Conservation (phyloP, 768 basidiomycete species). For the Coprinopsis marcescibilis region DNA sequence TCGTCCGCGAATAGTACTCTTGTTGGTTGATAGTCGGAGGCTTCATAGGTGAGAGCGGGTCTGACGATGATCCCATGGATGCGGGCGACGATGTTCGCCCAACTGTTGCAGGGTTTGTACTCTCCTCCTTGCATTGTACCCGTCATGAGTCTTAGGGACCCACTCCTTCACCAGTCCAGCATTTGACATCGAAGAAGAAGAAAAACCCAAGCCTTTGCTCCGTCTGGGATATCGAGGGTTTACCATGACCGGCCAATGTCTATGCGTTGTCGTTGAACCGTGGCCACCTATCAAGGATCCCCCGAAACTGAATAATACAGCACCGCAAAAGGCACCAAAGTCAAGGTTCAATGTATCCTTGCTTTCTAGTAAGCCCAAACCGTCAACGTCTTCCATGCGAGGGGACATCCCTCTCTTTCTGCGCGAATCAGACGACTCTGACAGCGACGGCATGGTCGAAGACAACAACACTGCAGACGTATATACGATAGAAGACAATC, state of each 20-base stretch:
- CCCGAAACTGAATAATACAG: background rate
- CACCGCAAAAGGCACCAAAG: background rate
- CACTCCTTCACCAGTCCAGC: too few species aligned
- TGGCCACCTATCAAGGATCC: conserved; percentile 45
- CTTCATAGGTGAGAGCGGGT: conserved; percentile 13
- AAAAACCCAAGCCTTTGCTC: conserved; percentile 69
- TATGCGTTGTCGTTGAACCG: conserved; percentile 82
- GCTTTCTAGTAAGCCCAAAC: background rate
- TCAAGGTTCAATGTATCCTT: conserved; percentile 8
- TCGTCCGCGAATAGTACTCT: background rate
- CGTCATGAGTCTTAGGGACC: background rate
- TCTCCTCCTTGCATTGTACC: background rate
- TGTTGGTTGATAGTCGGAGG: conserved; percentile 7
- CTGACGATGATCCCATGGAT: conserved; percentile 6
- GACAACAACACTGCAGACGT: conserved; percentile 26
- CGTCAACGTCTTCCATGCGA: conserved; percentile 19
- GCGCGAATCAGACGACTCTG: conserved; percentile 52
- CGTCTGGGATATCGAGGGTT: conserved; percentile 68
- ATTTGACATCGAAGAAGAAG: conserved; percentile 44
- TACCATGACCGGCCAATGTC: conserved; percentile 61
- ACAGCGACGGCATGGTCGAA: conserved; percentile 29
- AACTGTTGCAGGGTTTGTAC: background rate
- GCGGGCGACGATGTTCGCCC: conserved; percentile 5
- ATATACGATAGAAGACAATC: conserved; percentile 32
- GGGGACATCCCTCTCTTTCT: conserved; percentile 68